phyloP scores from a whole-genome alignment of 169 alveolate species.

The Plasmodium coatneyi region DNA sequence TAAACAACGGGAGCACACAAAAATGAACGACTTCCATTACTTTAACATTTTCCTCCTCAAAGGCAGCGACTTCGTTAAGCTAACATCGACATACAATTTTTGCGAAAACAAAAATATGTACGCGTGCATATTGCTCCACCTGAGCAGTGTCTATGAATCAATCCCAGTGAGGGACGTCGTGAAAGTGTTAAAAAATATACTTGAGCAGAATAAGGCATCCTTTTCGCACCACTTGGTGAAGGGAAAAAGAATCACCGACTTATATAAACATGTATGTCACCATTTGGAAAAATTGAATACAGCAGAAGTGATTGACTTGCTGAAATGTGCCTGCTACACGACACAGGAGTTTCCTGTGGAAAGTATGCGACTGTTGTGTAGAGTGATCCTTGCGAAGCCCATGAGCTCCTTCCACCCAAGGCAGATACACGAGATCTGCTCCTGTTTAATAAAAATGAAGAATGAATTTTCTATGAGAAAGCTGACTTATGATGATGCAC shows the following conservation, averaged over 20 bases:
- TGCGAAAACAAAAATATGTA: slow-evolving; percentile 54
- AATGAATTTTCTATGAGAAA: slow-evolving; percentile 19
- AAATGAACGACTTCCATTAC: slow-evolving; percentile 36
- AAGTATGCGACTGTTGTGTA: neutral
- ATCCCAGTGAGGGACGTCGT: slow-evolving; percentile 10
- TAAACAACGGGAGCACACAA: neutral
- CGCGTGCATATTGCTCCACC: slow-evolving; percentile 36
- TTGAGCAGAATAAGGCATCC: slow-evolving; percentile 18
- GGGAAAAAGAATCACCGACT: neutral
- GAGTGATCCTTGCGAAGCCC: slow-evolving; percentile 7
- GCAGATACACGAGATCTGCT: slow-evolving; percentile 34
- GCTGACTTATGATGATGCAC: slow-evolving; percentile 14
- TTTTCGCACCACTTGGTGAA: slow-evolving; percentile 21
- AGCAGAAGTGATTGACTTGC: neutral
- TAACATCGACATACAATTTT: slow-evolving; percentile 11
- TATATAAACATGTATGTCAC: slow-evolving; percentile 31
- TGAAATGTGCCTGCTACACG: slow-evolving; percentile 41
- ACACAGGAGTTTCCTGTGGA: slow-evolving; percentile 15
- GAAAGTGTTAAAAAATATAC: slow-evolving; percentile 13
- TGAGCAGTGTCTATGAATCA: neutral
- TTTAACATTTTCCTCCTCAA: slow-evolving; percentile 23
- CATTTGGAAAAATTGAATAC: slow-evolving; percentile 5
- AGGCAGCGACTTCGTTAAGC: slow-evolving; percentile 19
- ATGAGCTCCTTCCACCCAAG: neutral
- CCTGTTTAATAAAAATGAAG: slow-evolving; percentile 24